These are phyloP conservation scores for Sugiyamaella boreocaroliniensis DNA, from an alignment of 805 yeast genomes.

Conservation along the genomic window DNA sequence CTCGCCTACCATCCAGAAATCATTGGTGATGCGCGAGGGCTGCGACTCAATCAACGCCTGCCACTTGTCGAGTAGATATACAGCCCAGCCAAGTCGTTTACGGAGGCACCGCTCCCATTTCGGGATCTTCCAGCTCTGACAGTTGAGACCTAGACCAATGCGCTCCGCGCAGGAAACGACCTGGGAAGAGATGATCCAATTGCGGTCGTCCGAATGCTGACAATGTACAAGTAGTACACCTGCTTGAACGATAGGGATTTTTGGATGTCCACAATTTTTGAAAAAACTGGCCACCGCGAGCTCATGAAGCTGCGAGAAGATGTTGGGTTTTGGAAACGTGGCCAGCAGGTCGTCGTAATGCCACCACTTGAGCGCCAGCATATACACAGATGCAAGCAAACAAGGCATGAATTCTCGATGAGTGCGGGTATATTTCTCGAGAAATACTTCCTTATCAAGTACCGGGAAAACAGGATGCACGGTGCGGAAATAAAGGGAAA, in stretches of 20 bases:
- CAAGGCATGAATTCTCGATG: slow-evolving; percentile 92
- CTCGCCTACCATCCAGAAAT: slow-evolving; percentile 73
- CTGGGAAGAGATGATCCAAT: slow-evolving; percentile 81
- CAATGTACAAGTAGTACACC: slow-evolving; percentile 73
- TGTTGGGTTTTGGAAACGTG: slow-evolving; percentile 73
- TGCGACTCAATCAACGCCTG: slow-evolving; percentile 70
- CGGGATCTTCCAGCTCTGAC: slow-evolving; percentile 86
- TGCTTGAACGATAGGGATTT: slow-evolving; percentile 86
- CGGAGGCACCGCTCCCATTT: slow-evolving; percentile 92
- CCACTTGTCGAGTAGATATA: slow-evolving; percentile 90
- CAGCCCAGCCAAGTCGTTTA: slow-evolving; percentile 91
- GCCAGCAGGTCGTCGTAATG: slow-evolving; percentile 73
- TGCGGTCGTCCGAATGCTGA: slow-evolving; percentile 49
- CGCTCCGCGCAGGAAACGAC: slow-evolving; percentile 86
- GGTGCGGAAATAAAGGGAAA: slow-evolving; percentile 70
- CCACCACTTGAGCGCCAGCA: slow-evolving; percentile 92
- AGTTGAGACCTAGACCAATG: slow-evolving; percentile 83
- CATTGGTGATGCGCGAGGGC: slow-evolving; percentile 70
- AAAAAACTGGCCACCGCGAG: slow-evolving; percentile 59
- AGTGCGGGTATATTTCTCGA: slow-evolving; percentile 85
- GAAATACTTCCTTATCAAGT: slow-evolving; percentile 80
- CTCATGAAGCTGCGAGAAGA: slow-evolving; percentile 53
- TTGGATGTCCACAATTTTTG: slow-evolving; percentile 78
- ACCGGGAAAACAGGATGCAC: slow-evolving; percentile 92
- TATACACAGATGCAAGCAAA: slow-evolving; percentile 80